These are phyloP conservation scores for Pichia sp. DNA, from an alignment of 1,139 yeast genomes.

Conservation along the genomic window DNA sequence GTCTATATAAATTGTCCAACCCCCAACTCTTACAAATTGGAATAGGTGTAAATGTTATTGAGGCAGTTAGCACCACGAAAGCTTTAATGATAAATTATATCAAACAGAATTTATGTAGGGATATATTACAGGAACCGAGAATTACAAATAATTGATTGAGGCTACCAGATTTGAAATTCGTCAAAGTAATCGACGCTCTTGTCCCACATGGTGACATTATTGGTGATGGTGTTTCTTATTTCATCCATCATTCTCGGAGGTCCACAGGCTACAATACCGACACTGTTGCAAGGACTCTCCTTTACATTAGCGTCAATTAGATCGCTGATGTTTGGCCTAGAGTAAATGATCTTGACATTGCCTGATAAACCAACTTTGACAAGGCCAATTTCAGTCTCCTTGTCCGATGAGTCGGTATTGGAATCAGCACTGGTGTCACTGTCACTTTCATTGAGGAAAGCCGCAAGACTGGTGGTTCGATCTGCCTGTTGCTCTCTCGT, in stretches of 20 bases:
- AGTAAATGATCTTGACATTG: background rate
- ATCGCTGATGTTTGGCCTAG: conserved; percentile 33
- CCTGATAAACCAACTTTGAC: too few relatives aligned
- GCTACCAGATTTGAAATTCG: conserved; percentile 19
- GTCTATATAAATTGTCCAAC: too few relatives aligned
- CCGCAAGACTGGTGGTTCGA: background rate
- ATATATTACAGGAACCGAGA: too few relatives aligned
- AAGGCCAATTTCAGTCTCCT: too few relatives aligned
- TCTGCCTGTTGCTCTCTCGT: conserved; percentile 10
- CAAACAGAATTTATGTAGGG: too few relatives aligned
- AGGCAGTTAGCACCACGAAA: too few relatives aligned
- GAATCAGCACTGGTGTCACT: too few relatives aligned
- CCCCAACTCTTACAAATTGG: too few relatives aligned
- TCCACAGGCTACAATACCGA: conserved; percentile 38
- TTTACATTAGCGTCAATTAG: conserved; percentile 30
- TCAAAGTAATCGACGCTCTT: conserved; percentile 20
- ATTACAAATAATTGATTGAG: too few relatives aligned
- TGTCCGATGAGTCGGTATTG: conserved; percentile 4
- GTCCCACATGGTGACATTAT: conserved; percentile 8
- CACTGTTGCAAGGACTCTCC: conserved; percentile 29
- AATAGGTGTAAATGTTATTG: too few relatives aligned
- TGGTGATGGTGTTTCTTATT: conserved; percentile 13
- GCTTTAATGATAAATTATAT: too few relatives aligned
- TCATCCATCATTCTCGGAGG: conserved; percentile 41
- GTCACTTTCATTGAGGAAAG: background rate